These are phyloP conservation scores for Neonectria ditissima DNA, from an alignment of 2,329 filamentous ascomycete genomes.

Conservation along the genomic window DNA sequence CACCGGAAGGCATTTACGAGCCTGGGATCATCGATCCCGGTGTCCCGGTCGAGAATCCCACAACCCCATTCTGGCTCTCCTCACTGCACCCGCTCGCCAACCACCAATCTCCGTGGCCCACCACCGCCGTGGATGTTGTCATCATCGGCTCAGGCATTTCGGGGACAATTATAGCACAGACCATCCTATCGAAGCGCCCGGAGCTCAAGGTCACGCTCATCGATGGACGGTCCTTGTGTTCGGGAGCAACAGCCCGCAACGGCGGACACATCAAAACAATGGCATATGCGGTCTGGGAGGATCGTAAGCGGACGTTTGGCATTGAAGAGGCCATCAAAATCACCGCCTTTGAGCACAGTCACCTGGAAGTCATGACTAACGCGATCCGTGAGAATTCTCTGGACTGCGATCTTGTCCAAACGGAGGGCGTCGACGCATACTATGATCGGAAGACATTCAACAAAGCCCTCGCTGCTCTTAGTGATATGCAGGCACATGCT, in stretches of 20 bases:
- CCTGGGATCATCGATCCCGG: conserved; percentile 27
- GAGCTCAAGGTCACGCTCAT: conserved; percentile 47
- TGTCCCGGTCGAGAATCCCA: conserved; percentile 47
- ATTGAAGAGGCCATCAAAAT: conserved; percentile 44
- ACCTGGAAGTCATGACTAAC: conserved; percentile 34
- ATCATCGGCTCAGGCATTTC: conserved; percentile 41
- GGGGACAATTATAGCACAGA: conserved; percentile 27
- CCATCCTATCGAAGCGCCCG: conserved; percentile 38
- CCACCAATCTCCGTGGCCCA: conserved; percentile 38
- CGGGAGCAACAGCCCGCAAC: conserved; percentile 53
- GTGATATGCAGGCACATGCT: conserved; percentile 30
- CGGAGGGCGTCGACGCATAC: conserved; percentile 26
- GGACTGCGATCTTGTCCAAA: conserved; percentile 33
- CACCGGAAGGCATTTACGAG: conserved; percentile 28
- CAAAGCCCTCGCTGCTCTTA: conserved; percentile 27
- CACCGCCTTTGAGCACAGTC: conserved; percentile 38
- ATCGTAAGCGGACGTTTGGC: conserved; percentile 28
- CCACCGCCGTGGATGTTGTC: conserved; percentile 29
- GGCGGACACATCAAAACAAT: conserved; percentile 47
- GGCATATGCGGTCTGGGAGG: conserved; percentile 32
- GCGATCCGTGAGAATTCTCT: conserved; percentile 35
- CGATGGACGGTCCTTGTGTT: conserved; percentile 50
- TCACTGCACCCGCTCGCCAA: conserved; percentile 47
- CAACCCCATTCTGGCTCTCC: conserved; percentile 50
- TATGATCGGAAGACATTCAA: conserved; percentile 26